These are phyloP conservation scores for Funneliformis caledonium DNA, from an alignment of 371 early-diverging fungal species.

Conservation along the genomic window DNA sequence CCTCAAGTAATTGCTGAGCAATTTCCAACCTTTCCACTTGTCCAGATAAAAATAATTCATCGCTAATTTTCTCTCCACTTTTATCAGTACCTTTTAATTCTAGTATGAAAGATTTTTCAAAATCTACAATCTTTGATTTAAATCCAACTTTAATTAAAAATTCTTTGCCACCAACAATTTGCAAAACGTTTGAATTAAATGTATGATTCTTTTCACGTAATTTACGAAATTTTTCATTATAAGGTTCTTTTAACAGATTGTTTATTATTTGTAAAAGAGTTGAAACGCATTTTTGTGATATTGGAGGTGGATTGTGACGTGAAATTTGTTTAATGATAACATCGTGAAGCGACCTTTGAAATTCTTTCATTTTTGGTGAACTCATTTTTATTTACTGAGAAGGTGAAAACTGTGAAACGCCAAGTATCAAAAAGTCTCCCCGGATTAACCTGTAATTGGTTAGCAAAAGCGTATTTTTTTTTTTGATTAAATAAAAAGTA, in stretches of 20 bases:
- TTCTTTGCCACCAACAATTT: constrained; percentile 4
- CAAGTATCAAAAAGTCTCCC: neutral
- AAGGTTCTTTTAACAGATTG: neutral
- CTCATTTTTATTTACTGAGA: neutral
- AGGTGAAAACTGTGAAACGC: neutral
- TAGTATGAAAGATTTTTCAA: constrained; percentile 1
- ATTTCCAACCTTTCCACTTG: constrained; percentile 3
- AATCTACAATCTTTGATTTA: constrained; percentile 9
- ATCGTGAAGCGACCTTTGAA: neutral
- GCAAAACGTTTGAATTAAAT: neutral
- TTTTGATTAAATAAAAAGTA: too few relatives aligned
- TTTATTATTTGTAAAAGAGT: neutral
- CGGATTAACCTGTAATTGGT: neutral
- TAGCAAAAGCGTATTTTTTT: neutral
- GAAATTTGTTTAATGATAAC: constrained; percentile 26
- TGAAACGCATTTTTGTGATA: neutral
- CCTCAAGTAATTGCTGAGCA: constrained; percentile 10
- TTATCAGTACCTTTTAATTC: neutral
- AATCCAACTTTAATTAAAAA: constrained; percentile 10
- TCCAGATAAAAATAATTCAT: neutral
- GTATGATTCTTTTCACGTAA: neutral
- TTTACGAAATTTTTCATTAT: constrained; percentile 10
- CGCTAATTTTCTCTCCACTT: neutral
- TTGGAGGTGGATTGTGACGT: neutral
- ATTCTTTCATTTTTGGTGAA: neutral